Base-by-base conservation (phyloP, 306 rosid genomes). In the Crataegus laevigata region DNA sequence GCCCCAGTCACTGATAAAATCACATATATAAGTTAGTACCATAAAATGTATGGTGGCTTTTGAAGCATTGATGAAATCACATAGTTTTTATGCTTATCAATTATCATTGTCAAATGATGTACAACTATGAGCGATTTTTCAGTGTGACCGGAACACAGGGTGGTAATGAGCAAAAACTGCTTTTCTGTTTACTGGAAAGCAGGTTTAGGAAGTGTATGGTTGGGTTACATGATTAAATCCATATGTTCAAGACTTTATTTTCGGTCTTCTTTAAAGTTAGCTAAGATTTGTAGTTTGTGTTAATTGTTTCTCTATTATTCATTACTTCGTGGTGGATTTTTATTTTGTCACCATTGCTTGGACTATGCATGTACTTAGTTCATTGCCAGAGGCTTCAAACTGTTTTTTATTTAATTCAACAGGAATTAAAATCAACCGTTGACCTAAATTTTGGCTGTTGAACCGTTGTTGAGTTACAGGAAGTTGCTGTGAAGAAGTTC, bases 401-500 rank as follows among this genome's bases (percentile, higher is more conserved):
- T 25, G 36, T 71, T 73, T 38, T 59, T 19, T 24, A 5, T 69
- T 69, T 22, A 15, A 12, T 43, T 51, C 17, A 28, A 52, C 1
- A 21, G 55, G 54, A 22, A 54, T 13, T 57, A 66, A 50, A 60
- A 25, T 65, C 5, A 15, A 66, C 43, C 8, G 12, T 10, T 11
- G 25, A 59, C 28, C 26, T 78, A 69, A 59, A 51, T 60, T 82
- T 83, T 73, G 82, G 69, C 73, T 79, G 80, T 45, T 73, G 70
- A 71, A 80, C 69, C 74, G 32, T 84, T 71, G 67, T 79, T 84
- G 82, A 78, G 77, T 69, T 81, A 72, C 90, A 96, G 99, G 99
- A 96, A 85, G 99, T 96, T 80, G 99, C 98, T 67, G 99, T 96
- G 84, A 96, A 96, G 88, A 96, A 96, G 84, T 96, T 96, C 83